These are phyloP conservation scores for Fragilaria radians DNA, from an alignment of 108 stramenopile genomes.

Conservation along the genomic window DNA sequence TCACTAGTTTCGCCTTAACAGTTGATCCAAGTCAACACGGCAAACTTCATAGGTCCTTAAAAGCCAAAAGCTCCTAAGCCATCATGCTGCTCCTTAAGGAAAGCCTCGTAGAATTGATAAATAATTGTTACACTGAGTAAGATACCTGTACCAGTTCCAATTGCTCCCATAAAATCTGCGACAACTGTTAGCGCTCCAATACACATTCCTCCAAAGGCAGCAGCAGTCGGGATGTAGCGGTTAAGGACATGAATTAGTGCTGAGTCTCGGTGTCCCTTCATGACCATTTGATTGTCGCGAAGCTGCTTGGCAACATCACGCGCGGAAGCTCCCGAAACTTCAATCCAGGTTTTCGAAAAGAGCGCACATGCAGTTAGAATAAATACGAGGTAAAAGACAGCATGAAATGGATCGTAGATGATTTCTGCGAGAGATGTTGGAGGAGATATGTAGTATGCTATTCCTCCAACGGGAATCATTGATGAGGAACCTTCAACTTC, in stretches of 20 bases:
- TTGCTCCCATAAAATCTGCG: conserved; percentile 98
- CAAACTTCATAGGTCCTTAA: conserved; percentile 14
- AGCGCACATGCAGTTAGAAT: conserved; percentile 96
- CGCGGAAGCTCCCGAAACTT: conserved; percentile 94
- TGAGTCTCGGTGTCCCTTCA: conserved; percentile 97
- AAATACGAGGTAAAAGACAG: conserved; percentile 96
- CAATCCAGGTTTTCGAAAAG: conserved; percentile 99
- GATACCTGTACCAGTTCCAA: conserved; percentile 98
- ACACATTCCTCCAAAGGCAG: conserved; percentile 99
- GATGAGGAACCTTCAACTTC: conserved; percentile 80
- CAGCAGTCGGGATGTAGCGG: conserved; percentile 98
- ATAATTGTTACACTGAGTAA: conserved; percentile 98
- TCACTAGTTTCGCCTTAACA: not conserved
- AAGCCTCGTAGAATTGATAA: conserved; percentile 95
- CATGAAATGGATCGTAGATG: conserved; percentile 97
- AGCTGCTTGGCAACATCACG: conserved; percentile 99
- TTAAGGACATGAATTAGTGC: conserved; percentile 95
- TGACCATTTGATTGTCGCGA: conserved; percentile 97
- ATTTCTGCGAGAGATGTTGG: conserved; percentile 89
- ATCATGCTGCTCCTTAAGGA: conserved; percentile 80
- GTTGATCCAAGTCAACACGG: not conserved
- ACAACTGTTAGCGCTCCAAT: conserved; percentile 96
- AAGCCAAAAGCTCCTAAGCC: conserved; percentile 63
- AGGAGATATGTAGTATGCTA: conserved; percentile 99
- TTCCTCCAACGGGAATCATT: conserved; percentile 95